These are phyloP conservation scores for Trichoderma atroviride DNA, from an alignment of 2,329 filamentous ascomycete species.

Conservation along the genomic window DNA sequence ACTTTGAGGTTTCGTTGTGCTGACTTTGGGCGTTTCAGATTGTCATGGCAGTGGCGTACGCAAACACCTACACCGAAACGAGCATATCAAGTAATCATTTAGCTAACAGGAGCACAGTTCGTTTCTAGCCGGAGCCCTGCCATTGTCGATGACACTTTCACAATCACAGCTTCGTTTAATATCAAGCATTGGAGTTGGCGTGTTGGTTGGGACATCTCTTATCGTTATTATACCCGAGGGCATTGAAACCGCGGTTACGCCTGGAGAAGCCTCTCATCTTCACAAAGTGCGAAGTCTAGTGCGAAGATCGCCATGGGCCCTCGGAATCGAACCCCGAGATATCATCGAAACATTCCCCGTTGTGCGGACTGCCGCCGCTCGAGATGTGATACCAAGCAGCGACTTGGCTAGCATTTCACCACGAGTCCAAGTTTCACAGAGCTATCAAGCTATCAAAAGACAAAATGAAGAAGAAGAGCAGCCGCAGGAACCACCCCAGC, in stretches of 20 bases:
- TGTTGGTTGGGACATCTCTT: constrained; percentile 90
- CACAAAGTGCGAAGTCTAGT: constrained; percentile 41
- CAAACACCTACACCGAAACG: constrained; percentile 26
- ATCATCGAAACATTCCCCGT: constrained; percentile 33
- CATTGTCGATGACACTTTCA: constrained; percentile 84
- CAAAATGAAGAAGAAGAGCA: constrained; percentile 20
- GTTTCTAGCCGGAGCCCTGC: constrained; percentile 88
- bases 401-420: constrained; percentile 7
- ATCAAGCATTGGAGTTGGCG: constrained; percentile 89
- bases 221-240: constrained; percentile 98
- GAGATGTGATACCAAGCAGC: not conserved
- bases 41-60: constrained; percentile 63
- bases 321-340: constrained; percentile 34
- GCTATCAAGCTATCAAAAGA: not conserved
- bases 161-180: constrained; percentile 85
- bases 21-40: constrained; percentile 41
- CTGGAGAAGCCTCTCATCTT: constrained; percentile 45
- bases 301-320: constrained; percentile 39
- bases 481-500: constrained; percentile 21
- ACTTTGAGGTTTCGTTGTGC: not conserved
- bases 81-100: not conserved
- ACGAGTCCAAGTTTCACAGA: constrained; percentile 15
- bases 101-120: constrained; percentile 60
- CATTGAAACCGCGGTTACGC: constrained; percentile 81
- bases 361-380: constrained; percentile 24